Base-by-base conservation (phyloP, 73 alveolate genomes). In the Paramecium bursaria region DNA sequence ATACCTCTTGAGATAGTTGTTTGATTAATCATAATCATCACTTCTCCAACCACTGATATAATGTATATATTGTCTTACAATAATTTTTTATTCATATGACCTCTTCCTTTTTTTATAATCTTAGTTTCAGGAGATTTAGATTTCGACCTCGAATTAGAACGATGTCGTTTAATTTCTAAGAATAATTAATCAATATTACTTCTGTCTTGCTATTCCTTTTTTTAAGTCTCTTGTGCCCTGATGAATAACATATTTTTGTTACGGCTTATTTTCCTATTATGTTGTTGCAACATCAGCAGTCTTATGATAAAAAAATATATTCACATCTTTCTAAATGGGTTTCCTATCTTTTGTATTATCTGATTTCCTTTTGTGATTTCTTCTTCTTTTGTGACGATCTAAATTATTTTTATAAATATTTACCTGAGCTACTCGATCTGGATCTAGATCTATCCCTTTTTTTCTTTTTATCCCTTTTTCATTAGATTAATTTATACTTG, bases 31-130 rank as follows among this genome's bases (percentile, higher is more conserved):
- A 42, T 39, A 67, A 67, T 39, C 60, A 19, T 67, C 82, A 67
- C 44, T 67, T 25, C 19, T 67, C 82, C 79, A 60, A 33, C 79
- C 79, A 60, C 79, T 60, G 35, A 31, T 60, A 7, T 7, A 39
- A 11, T 7, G 49, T 15, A 30, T 26, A 30, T 33, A 60, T 15
- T 31, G 23, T 21, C 23, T 30, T 60, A 30, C 53, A 60, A 33
- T 31, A 30, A 53, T 31, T 27, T 17, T 17, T 44, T 60, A 60
- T 60, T 60, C 50, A 30, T 60, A 33, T 60, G 50, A 27, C 75
- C 75, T 33, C 79, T 60, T 60, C 79, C 79, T 33, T 60, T 60
- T 60, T 30, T 33, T 30, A 60, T 60, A 0, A 26, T 60, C 17
- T 60, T 60, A 15, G 75, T 44, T 13, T 60, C 79, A 13, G 29